Conservation (phyloP, 2,329 filamentous ascomycete genomes). For the Neurospora crassa region DNA sequence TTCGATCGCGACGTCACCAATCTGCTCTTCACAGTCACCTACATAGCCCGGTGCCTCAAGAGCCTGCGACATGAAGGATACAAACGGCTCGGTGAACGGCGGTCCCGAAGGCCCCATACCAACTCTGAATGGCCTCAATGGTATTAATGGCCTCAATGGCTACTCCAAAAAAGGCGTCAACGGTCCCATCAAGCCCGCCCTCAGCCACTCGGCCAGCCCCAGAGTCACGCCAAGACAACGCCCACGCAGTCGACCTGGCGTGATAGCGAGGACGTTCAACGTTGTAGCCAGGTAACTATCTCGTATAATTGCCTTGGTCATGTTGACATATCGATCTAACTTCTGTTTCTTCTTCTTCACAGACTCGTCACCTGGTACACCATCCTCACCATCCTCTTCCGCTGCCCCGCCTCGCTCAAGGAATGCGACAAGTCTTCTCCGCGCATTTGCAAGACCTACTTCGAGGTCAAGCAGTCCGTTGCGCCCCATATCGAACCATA, state of each 20-base stretch:
- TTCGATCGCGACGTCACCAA: background rate
- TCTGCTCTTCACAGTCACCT: conserved; percentile 2
- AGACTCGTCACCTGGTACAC: conserved; percentile 81
- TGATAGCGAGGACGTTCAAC: conserved; percentile 34
- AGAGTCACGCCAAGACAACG: conserved; percentile 20
- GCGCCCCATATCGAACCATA: conserved; percentile 74
- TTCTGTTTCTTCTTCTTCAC: conserved; percentile 3
- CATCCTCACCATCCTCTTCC: conserved; percentile 70
- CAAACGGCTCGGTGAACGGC: conserved; percentile 12
- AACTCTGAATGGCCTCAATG: conserved; percentile 3
- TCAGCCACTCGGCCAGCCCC: conserved; percentile 27
- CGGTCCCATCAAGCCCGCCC: conserved; percentile 19
- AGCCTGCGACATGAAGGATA: conserved; percentile 13
- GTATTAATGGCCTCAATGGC: conserved; percentile 17
- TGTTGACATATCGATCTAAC: conserved; percentile 5
- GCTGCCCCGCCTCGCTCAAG: conserved; percentile 64
- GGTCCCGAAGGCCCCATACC: conserved; percentile 5
- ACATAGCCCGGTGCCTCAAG: conserved; percentile 18
- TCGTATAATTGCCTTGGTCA: background rate
- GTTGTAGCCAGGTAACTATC: conserved; percentile 41
- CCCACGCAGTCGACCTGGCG: conserved; percentile 17
- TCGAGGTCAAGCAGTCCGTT: conserved; percentile 51
- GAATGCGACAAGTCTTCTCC: conserved; percentile 62
- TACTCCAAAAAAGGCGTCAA: conserved; percentile 10
- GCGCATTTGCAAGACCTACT: conserved; percentile 75